These are phyloP conservation scores for Ophiostoma sp. DNA, from an alignment of 2,329 filamentous ascomycete genomes.

Conservation along the genomic window DNA sequence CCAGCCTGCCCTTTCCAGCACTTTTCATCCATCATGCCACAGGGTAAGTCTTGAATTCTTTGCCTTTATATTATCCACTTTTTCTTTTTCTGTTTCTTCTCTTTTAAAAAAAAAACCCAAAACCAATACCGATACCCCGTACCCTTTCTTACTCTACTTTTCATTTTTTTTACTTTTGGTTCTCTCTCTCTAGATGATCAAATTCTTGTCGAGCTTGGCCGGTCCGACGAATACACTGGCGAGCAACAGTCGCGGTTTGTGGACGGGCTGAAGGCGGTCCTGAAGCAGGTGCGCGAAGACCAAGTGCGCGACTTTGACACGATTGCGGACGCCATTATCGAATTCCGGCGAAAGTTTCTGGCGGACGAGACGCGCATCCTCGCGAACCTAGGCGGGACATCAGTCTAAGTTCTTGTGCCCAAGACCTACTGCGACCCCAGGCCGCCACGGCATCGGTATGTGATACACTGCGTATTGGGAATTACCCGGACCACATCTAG, in stretches of 20 bases:
- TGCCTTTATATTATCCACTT: too few relatives aligned
- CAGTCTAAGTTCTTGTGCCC: slow-evolving; percentile 17
- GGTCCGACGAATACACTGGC: slow-evolving; percentile 57
- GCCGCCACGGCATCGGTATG: not conserved
- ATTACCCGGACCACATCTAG: not conserved
- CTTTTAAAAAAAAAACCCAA: not conserved
- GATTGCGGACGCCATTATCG: slow-evolving; percentile 62
- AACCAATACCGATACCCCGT: not conserved
- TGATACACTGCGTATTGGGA: slow-evolving; percentile 4
- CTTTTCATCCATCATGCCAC: slow-evolving; percentile 65
- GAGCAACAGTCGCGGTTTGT: slow-evolving; percentile 59
- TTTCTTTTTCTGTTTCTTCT: slow-evolving; percentile 21
- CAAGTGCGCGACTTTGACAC: slow-evolving; percentile 61
- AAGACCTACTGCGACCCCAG: not conserved
- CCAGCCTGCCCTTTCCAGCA: slow-evolving; percentile 71
- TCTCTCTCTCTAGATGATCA: slow-evolving; percentile 56
- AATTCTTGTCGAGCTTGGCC: slow-evolving; percentile 67
- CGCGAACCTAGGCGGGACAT: slow-evolving; percentile 36
- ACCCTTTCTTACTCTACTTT: slow-evolving; percentile 38
- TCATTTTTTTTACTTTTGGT: slow-evolving; percentile 30
- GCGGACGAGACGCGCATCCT: slow-evolving; percentile 61
- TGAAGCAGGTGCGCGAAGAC: slow-evolving; percentile 54
- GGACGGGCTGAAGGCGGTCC: slow-evolving; percentile 55
- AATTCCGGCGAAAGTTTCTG: slow-evolving; percentile 60
- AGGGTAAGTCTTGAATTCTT: slow-evolving; percentile 57